Base-by-base conservation (phyloP, 2,329 filamentous ascomycete species). In the Nothopassalora personata region DNA sequence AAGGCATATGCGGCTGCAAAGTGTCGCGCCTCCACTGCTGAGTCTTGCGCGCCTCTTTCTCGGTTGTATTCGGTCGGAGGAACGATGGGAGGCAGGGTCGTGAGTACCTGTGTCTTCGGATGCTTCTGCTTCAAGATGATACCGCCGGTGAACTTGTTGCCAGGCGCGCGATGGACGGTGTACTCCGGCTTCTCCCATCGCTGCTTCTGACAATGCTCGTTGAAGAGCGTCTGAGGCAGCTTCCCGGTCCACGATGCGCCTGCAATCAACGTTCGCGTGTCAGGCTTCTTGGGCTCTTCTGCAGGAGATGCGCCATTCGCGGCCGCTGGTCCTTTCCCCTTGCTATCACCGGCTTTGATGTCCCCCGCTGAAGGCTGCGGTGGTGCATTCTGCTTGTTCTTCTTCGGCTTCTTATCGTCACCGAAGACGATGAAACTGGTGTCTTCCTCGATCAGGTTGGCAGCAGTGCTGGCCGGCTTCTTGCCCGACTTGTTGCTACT, bases 231-330 rank as follows among this genome's bases (percentile, higher is more conserved):
- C 64, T 97, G 89, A 1, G 94, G 94, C 33, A 99, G 79, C 74
- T 99, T 99, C 45, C 94, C 94, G 0, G 94, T 99, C 94, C 94
- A 99, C 67, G 91, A 97, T 59, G 91, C 86, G 52, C 94, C 94
- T 46, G 91, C 94, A 70, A 99, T 96, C 65, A 99, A 79, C 67
- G 95, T 90, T 74, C 83, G 78, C 23, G 82, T 83, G 52, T 84
- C 80, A 45, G 84, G 83, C 66, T 82, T 84, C 72, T 84, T 85
- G n/a, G 78, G 79, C 6, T 72, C 75, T 51, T 71, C 70, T 49
- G 69, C 58, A 28, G 60, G 53, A 9, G 60, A 53, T 8, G 15
- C 51, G 5, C 57, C 59, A 49, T 56, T 57, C 18, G 59, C 36
- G 43, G 65, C 54, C 64, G 49, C 70, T 30, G 64, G 57, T 31